phyloP scores from a whole-genome alignment of 352 stramenopile genomes.

The Pythium dissotocum region DNA sequence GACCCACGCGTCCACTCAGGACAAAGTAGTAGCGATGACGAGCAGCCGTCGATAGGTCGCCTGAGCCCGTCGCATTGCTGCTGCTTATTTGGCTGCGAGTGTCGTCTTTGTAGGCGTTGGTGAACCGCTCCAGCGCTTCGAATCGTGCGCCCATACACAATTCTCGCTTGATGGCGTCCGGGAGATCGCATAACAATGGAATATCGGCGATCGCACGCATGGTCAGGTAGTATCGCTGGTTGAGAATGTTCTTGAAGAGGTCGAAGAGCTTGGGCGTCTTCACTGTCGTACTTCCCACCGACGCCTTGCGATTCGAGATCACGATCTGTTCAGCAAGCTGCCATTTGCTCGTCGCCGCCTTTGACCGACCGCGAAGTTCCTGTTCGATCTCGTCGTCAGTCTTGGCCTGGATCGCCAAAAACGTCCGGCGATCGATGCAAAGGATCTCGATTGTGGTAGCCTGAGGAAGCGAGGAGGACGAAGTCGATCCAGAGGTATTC shows the following conservation, averaged over 20 bases:
- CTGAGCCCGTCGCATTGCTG: background rate
- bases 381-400: constrained; percentile 52
- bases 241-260: constrained; percentile 68
- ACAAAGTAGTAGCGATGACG: constrained; percentile 48
- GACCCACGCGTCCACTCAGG: constrained; percentile 43
- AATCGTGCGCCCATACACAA: constrained; percentile 56
- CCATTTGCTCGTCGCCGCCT: constrained; percentile 50
- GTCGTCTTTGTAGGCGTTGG: constrained; percentile 47
- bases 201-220: constrained; percentile 57
- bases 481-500: background rate
- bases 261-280: constrained; percentile 58
- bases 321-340: constrained; percentile 43
- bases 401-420: constrained; percentile 41
- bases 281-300: constrained; percentile 2
- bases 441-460: constrained; percentile 31
- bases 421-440: constrained; percentile 37
- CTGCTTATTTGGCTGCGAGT: constrained; percentile 16
- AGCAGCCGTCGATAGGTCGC: background rate
- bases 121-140: constrained; percentile 50
- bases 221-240: constrained; percentile 61
- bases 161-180: constrained; percentile 41
- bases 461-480: background rate
- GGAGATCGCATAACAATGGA: constrained; percentile 40
- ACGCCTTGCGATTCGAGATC: constrained; percentile 1
- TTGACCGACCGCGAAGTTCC: constrained; percentile 40